Base-by-base conservation (phyloP, 441 rosid species). In the Mallotus japonicus region DNA sequence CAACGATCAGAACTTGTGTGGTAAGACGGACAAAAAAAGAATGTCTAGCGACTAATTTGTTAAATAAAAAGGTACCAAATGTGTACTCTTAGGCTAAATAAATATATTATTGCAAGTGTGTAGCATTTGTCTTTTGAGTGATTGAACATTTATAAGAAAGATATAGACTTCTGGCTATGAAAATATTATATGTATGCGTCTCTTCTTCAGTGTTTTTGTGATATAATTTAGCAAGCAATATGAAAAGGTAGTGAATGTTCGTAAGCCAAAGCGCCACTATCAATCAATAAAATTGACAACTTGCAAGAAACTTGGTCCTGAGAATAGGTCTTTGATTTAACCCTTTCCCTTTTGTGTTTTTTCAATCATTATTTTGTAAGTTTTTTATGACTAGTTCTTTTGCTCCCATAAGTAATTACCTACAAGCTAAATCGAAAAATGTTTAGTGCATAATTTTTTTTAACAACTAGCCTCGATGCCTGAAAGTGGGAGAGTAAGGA, bases 51-150 rank as follows among this genome's bases (percentile, higher is more conserved):
- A 37, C 40, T 12, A 14, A 28, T 13, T 2, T 4, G 9, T 28
- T 28, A 28, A 53, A 17, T 20, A 3, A 15, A 14, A 1, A 53
- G 32, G 49, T 1, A 53, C 17, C 13, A 54, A n/a, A 15, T 34
- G 34, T 37, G 60, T 34, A 37, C 62, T 34, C 11, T 15, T 34
- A 9, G 49, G 10, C 12, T 54, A 40, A 69, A 37, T 6, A 69
- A 69, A 37, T 55, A 2, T 6, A n/a, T 0, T 15, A 5, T 17
- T 4, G 19, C 6, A 28, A 51, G 24, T 40, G 28, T 19, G 13
- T 69, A 69, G 70, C 60, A 28, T 67, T 67, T 67, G 24, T 28
- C 70, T 51, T 65, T 50, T 37, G 14, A 14, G 12, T 1, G n/a
- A 68, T 54, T 24, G 6, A 24, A 12, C 40, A 37, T 37, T 37